Conservation (phyloP, 2,329 filamentous ascomycete species). For the Albifimbria verrucaria region DNA sequence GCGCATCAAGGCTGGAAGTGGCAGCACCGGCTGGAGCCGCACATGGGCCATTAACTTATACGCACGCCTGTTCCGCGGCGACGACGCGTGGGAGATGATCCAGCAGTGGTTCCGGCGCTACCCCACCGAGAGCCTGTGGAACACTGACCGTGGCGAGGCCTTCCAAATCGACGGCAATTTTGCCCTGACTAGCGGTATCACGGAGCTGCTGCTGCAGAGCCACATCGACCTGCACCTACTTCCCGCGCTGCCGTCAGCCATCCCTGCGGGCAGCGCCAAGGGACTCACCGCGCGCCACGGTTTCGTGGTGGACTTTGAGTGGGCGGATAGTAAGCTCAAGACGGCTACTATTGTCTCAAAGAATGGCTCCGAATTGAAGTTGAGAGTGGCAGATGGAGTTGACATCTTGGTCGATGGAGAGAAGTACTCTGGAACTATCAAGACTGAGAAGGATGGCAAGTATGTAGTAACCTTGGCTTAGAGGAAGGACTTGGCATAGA, state of each 20-base stretch:
- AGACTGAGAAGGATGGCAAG: no score
- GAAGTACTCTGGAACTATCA: no score
- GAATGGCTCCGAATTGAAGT: no score
- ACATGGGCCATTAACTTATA: slow-evolving; percentile 49
- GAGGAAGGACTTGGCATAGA: no score
- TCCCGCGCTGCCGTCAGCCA: slow-evolving; percentile 19
- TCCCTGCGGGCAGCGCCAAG: slow-evolving; percentile 14
- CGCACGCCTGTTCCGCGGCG: slow-evolving; percentile 33
- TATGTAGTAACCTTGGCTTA: no score
- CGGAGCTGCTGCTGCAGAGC: slow-evolving; percentile 6
- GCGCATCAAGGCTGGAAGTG: slow-evolving; percentile 31
- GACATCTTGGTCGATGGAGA: no score
- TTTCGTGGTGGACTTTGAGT: slow-evolving; percentile 16
- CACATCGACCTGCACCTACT: slow-evolving; percentile 15
- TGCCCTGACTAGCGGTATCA: slow-evolving; percentile 10
- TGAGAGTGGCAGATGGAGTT: no score
- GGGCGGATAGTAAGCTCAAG: slow-evolving; percentile 13
- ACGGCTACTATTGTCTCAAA: no score
- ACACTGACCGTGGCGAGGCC: slow-evolving; percentile 17
- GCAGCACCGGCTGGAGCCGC: slow-evolving; percentile 49
- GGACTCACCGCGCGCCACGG: slow-evolving; percentile 17
- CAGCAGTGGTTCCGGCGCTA: slow-evolving; percentile 13
- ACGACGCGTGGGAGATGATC: slow-evolving; percentile 12
- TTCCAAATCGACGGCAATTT: slow-evolving; percentile 28
- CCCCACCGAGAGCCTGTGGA: slow-evolving; percentile 15